Evolutionary conservation across 108 stramenopile species (phyloP), one percentile per base, ranked within the genome.

Genomic region (Cyclotella kingstonii): DNA sequence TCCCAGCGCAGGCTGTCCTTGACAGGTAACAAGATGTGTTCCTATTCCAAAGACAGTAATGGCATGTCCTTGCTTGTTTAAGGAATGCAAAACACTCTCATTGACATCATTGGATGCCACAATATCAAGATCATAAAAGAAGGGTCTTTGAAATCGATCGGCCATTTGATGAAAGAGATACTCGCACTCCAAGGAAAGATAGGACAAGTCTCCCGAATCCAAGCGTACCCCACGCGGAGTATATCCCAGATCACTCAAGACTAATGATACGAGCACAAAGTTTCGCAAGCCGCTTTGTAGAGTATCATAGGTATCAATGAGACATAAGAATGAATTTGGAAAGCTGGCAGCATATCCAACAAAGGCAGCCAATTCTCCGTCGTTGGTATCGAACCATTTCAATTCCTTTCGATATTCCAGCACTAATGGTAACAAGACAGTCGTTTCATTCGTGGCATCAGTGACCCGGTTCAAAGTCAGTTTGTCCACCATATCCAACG

Each of bases 41-140:
- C 99, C 99, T 41, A 99, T 96, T n/a, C 98, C 99, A 73, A 87
- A 98, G n/a, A 89, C 62, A 38, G 96, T 95, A 45, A 99, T 93
- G 33, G 81, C 83, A 77, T 98, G 97, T 4, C 86, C 89, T 55
- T 95, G 79, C 60, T 83, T 64, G 31, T 74, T 72, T 9, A 97
- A 67, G 33, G 81, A 78, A 23, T 84, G 66, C 14, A 96, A 55
- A 15, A 84, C 78, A 9, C 79, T 65, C 81, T 99, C 99, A 78
- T 99, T 98, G 77, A 99, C 93, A 70, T 98, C 96, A 71, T 98
- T 99, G 58, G 81, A 83, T 10, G 96, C 99, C 5, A 98, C 93
- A 66, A 99, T 96, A 49, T 71, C 77, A 27, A 95, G 62, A 25
- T 80, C 54, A 15, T 61, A 48, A 68, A 94, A 91, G 66, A 81